phyloP scores from a whole-genome alignment of 768 basidiomycete species.

The Pisolithus orientalis region DNA sequence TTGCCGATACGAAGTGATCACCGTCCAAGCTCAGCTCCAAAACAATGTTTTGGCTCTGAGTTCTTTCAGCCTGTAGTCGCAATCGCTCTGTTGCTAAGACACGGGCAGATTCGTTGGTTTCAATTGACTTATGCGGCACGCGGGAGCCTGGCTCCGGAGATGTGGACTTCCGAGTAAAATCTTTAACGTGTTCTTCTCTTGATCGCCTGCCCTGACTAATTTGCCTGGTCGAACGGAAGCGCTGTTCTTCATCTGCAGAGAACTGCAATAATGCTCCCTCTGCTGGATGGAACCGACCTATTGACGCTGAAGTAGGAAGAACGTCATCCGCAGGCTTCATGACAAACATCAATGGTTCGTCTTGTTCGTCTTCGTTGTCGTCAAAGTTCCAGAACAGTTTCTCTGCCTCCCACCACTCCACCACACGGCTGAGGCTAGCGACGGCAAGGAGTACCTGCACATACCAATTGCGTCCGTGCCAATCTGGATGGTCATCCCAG shows the following conservation, averaged over 20 bases:
- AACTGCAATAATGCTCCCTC: slow-evolving; percentile 31
- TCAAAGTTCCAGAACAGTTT: slow-evolving; percentile 99
- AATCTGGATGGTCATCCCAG: slow-evolving; percentile 98
- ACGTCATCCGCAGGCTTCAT: slow-evolving; percentile 79
- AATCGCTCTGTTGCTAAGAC: slow-evolving; percentile 86
- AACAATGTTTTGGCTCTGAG: slow-evolving; percentile 93
- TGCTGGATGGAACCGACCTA: slow-evolving; percentile 29
- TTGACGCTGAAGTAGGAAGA: slow-evolving; percentile 33
- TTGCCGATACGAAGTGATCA: slow-evolving; percentile 92
- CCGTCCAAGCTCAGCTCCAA: slow-evolving; percentile 92
- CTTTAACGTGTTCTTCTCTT: slow-evolving; percentile 54
- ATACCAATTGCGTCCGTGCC: slow-evolving; percentile 98
- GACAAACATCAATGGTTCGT: slow-evolving; percentile 89
- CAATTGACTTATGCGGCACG: slow-evolving; percentile 41
- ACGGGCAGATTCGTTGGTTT: slow-evolving; percentile 69
- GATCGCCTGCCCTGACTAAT: slow-evolving; percentile 47
- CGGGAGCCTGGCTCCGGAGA: slow-evolving; percentile 32
- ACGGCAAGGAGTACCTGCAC: slow-evolving; percentile 94
- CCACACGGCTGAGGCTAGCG: slow-evolving; percentile 90
- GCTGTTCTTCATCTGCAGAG: slow-evolving; percentile 27
- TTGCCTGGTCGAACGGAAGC: slow-evolving; percentile 43
- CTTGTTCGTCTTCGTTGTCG: slow-evolving; percentile 82
- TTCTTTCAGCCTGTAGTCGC: slow-evolving; percentile 86
- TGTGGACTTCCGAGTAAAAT: slow-evolving; percentile 32
- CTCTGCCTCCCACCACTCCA: slow-evolving; percentile 99